Percentiles rank a stretch among this genome's conserved stretches.
phyloP scores from a whole-genome alignment of 2,329 filamentous ascomycete genomes.

The Rutstroemia sp. region DNA sequence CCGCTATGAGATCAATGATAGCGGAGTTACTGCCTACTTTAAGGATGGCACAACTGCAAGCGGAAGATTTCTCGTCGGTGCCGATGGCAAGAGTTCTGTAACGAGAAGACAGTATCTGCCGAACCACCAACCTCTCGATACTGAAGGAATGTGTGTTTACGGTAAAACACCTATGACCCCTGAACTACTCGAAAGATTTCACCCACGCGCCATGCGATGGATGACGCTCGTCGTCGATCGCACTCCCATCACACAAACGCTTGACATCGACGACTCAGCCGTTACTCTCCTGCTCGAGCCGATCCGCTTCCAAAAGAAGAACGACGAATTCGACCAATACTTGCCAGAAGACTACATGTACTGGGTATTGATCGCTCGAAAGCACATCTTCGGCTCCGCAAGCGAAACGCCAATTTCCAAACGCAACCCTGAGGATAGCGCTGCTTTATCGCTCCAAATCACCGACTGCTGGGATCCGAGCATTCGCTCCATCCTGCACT shows the following conservation, averaged over 20 bases:
- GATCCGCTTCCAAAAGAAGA: conserved; percentile 17
- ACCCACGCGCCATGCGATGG: conserved; percentile 15
- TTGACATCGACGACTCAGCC: conserved; percentile 11
- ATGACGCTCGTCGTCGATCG: conserved; percentile 22
- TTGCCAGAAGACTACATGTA: conserved; percentile 30
- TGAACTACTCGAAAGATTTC: conserved; percentile 19
- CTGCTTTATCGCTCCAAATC: neutral
- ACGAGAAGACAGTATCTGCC: conserved; percentile 34
- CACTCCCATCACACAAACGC: conserved; percentile 11
- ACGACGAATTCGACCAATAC: conserved; percentile 6
- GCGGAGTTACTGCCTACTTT: conserved; percentile 27
- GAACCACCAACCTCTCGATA: conserved; percentile 31
- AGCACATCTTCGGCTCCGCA: conserved; percentile 7
- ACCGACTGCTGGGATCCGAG: conserved; percentile 10
- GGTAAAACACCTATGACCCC: conserved; percentile 32
- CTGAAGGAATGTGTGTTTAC: conserved; percentile 32
- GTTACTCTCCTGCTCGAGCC: conserved; percentile 23
- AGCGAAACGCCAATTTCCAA: neutral
- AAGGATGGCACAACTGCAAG: conserved; percentile 28
- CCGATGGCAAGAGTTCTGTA: conserved; percentile 32
- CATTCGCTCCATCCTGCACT: conserved; percentile 6
- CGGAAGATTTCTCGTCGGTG: conserved; percentile 33
- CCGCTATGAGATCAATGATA: conserved; percentile 12
- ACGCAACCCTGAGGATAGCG: neutral
- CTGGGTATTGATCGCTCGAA: conserved; percentile 24